Evolutionary conservation across 805 yeast species (phyloP).

Genomic region (Sungouiozyma ichnusensis): DNA sequence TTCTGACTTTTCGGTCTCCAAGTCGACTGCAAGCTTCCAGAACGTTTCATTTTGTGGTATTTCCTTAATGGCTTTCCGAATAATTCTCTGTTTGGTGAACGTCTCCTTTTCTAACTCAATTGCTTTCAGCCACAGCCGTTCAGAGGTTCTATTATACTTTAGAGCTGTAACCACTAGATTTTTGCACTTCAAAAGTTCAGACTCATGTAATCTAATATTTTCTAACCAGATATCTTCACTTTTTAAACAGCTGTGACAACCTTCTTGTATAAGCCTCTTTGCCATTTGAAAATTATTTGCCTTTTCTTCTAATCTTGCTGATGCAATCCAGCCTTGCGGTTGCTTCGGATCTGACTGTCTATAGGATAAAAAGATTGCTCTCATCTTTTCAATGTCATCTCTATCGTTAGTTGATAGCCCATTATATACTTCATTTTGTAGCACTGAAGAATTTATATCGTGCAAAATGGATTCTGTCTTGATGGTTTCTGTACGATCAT

Average conservation of each 20-base stretch:
- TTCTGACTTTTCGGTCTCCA: conserved; percentile 45
- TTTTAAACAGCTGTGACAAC: conserved; percentile 56
- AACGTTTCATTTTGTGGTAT: conserved; percentile 46
- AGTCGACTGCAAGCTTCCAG: conserved; percentile 59
- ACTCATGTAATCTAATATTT: conserved; percentile 48
- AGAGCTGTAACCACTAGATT: conserved; percentile 59
- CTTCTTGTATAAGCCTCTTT: conserved; percentile 52
- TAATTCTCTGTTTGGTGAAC: conserved; percentile 41
- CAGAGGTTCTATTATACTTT: conserved; percentile 42
- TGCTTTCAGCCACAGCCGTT: conserved; percentile 66
- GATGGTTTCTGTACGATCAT: conserved; percentile 18
- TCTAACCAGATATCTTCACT: conserved; percentile 79
- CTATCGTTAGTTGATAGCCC: conserved; percentile 7
- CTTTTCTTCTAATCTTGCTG: conserved; percentile 67
- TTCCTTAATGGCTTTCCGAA: conserved; percentile 62
- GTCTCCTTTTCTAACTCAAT: conserved; percentile 51
- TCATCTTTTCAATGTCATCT: conserved; percentile 50
- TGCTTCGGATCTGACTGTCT: conserved; percentile 63
- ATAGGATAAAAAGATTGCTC: conserved; percentile 54
- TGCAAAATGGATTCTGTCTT: conserved; percentile 33
- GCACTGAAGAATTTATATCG: not conserved
- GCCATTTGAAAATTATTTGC: conserved; percentile 51
- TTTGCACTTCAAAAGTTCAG: conserved; percentile 38
- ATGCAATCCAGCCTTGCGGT: conserved; percentile 77
- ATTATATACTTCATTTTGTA: conserved; percentile 26